Conservation (phyloP, 192 early-diverging fungal species). For the Mortierella alpina region DNA sequence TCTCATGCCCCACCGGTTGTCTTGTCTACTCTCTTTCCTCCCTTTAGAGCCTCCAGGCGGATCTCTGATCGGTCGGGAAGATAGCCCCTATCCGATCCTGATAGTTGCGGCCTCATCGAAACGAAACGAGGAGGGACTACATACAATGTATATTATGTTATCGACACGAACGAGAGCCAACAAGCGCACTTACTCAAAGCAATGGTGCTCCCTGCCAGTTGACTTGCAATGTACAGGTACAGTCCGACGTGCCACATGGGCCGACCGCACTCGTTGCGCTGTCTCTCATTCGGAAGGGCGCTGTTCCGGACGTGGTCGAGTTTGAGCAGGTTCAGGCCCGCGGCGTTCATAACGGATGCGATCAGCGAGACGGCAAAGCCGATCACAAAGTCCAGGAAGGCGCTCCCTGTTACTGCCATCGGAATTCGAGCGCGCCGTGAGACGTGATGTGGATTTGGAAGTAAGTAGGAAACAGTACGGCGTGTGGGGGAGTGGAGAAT, state of each 20-base stretch:
- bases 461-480: background rate
- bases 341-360: slow-evolving; percentile 62
- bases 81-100: background rate
- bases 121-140: background rate
- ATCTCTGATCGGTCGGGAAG: background rate
- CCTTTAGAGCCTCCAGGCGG: too few species aligned
- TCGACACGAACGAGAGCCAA: background rate
- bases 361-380: slow-evolving; percentile 58
- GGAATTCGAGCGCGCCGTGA: too few species aligned
- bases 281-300: slow-evolving; percentile 37
- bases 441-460: background rate
- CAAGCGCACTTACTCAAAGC: slow-evolving; percentile 62
- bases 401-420: slow-evolving; percentile 41
- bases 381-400: slow-evolving; percentile 53
- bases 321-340: slow-evolving; percentile 67
- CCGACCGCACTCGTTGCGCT: slow-evolving; percentile 66
- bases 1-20: too few species aligned
- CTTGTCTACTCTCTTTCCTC: too few species aligned
- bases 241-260: slow-evolving; percentile 71
- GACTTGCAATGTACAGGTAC: slow-evolving; percentile 64
- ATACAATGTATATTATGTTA: background rate
- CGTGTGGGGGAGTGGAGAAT: background rate
- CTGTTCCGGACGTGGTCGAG: slow-evolving; percentile 67
- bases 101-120: background rate
- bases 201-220: slow-evolving; percentile 65